phyloP scores from a whole-genome alignment of 2,329 filamentous ascomycete genomes.

The Claviceps humidiphila region DNA sequence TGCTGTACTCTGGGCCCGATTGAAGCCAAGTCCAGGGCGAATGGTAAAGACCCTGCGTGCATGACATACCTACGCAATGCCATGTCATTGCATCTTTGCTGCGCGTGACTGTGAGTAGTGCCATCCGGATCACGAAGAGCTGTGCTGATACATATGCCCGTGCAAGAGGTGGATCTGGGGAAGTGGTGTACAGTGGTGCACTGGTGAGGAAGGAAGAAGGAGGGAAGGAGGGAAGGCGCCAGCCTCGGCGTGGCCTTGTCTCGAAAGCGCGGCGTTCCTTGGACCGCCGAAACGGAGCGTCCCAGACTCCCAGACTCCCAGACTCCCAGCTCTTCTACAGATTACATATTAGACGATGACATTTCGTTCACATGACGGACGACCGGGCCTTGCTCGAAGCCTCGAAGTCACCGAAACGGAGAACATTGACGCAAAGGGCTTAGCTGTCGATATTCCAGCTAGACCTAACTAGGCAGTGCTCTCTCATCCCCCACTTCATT shows the following conservation, averaged over 20 bases:
- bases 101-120: conserved; percentile 5
- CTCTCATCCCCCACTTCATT: not conserved
- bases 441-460: not conserved
- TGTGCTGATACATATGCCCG: not conserved
- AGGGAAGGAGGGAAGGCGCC: not conserved
- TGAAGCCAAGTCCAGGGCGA: not conserved
- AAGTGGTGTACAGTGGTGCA: not conserved
- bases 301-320: not conserved
- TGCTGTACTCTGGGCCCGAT: not conserved
- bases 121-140: conserved; percentile 3
- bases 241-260: not conserved
- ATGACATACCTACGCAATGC: not conserved
- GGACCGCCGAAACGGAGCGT: conserved; percentile 2
- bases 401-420: not conserved
- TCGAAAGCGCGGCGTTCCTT: not conserved
- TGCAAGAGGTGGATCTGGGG: not conserved
- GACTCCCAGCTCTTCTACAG: not conserved
- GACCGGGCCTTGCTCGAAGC: not conserved
- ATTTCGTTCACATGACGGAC: conserved; percentile 4
- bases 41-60: not conserved
- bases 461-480: not conserved
- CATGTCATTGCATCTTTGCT: not conserved
- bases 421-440: not conserved
- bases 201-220: not conserved
- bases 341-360: not conserved